Evolutionary conservation across 2,329 filamentous ascomycete genomes (phyloP).

Genomic region (Alternaria sp.): DNA sequence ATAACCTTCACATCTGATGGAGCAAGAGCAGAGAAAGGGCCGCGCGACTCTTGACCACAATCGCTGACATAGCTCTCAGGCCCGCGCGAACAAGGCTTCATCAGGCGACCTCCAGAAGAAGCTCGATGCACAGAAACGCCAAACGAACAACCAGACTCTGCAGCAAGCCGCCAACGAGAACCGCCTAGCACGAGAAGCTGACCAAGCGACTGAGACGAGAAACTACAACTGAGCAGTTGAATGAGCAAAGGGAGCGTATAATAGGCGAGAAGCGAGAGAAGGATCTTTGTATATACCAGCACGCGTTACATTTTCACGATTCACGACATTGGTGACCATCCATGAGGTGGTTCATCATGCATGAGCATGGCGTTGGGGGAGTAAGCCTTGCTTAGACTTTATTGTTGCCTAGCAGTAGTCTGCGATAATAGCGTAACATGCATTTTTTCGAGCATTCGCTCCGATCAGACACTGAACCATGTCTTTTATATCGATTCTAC

Average conservation of each 20-base stretch:
- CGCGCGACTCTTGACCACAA: background rate
- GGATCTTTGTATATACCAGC: conserved; percentile 5
- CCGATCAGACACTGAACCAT: background rate
- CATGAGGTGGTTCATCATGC: conserved; percentile 3
- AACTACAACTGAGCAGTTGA: conserved; percentile 60
- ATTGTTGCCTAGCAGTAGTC: background rate
- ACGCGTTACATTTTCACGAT: background rate
- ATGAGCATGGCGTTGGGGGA: conserved; percentile 3
- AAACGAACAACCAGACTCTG: conserved; percentile 73
- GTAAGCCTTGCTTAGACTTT: background rate
- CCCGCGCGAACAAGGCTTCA: conserved; percentile 68
- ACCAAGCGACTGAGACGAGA: conserved; percentile 66
- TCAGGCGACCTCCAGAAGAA: conserved; percentile 65
- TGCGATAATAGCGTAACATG: background rate
- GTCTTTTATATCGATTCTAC: background rate
- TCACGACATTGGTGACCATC: background rate
- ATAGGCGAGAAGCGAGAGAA: background rate
- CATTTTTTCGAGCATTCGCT: background rate
- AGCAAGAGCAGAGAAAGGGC: conserved; percentile 1
- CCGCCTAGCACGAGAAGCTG: conserved; percentile 70
- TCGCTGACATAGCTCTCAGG: conserved; percentile 56
- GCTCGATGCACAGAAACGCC: conserved; percentile 77
- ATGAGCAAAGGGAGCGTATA: background rate
- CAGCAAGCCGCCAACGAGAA: conserved; percentile 74
- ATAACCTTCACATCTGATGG: background rate